These are phyloP conservation scores for Sapria himalayana DNA, from an alignment of 345 rosid genomes.

Conservation along the genomic window DNA sequence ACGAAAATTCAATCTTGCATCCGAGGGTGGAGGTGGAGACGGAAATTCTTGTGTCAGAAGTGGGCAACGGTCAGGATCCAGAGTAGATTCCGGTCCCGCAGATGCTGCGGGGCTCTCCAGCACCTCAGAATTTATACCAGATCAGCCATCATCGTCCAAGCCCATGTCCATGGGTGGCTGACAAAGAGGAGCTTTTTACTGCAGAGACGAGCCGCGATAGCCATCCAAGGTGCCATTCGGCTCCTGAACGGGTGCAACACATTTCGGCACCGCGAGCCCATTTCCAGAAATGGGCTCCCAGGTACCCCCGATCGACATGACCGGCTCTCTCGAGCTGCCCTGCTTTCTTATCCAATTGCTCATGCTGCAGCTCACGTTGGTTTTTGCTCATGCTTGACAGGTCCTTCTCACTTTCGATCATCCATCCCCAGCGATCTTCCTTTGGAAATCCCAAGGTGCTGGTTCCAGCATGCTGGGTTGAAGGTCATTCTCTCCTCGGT, in stretches of 20 bases:
- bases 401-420: constrained; percentile 15
- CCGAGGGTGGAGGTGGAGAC: constrained; percentile 27
- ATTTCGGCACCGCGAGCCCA: constrained; percentile 22
- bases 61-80: constrained; percentile 24
- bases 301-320: too few species aligned
- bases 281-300: constrained; percentile 32
- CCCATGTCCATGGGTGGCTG: constrained; percentile 45
- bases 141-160: constrained; percentile 40
- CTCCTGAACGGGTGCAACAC: constrained; percentile 15
- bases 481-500: constrained; percentile 15
- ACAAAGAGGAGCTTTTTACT: constrained; percentile 25
- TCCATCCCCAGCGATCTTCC: not conserved
- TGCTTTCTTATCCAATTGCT: too few species aligned
- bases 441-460: not conserved
- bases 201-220: constrained; percentile 22
- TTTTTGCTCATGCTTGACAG: too few species aligned
- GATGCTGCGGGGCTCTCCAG: constrained; percentile 13
- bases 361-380: too few species aligned
- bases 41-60: constrained; percentile 16
- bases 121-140: constrained; percentile 14
- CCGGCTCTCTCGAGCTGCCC: too few species aligned
- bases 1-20: constrained; percentile 24
- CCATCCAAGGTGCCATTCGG: constrained; percentile 39
- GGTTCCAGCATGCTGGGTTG: constrained; percentile 12
- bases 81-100: constrained; percentile 13